Evolutionary conservation across 164 flowering plant genomes (phyloP), one percentile per base, ranked within the genome.

Genomic region (Vitis riparia): DNA sequence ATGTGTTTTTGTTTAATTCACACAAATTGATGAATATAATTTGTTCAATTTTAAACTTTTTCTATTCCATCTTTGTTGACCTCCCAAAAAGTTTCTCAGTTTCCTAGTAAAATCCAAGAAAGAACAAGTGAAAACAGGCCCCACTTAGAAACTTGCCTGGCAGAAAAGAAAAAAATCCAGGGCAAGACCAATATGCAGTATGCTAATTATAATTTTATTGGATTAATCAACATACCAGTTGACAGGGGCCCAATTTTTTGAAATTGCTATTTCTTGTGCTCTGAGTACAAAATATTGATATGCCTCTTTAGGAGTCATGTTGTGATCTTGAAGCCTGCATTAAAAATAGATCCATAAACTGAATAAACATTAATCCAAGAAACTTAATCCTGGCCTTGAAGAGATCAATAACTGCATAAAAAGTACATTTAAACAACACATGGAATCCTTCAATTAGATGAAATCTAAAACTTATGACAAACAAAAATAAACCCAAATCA

Each of bases 261-360:
- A 82, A 68, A 89, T 68, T 65, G 97, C 98, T 61, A 93, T 84
- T 59, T 86, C 78, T 82, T 93, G 98, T 75, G 93, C 97, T 85
- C 76, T 84, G 75, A 90, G 82, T 30, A 91, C 99, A 82, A 95
- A 95, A 71, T 93, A 95, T 66, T 88, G 83, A 66, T 95, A 95
- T 12, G 97, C 98, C 66, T 87, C 98, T 81, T 87, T 87, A 16
- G 75, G 62, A 57, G 91, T 93, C 91, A 91, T 84, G 76, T 88
- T 88, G 50, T 72, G 84, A 27, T 86, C 85, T 67, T 73, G 67
- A 69, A 95, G 96, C 99, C 99, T 91, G 92, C 78, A 82, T 13
- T 59, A 9, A 29, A 62, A 62, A 57, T 29, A 15, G 19, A 11
- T 30, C 73, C 70, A 68, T 63, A 11, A 64, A 7, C 61, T 37